phyloP scores from a whole-genome alignment of 2,329 filamentous ascomycete species.

The Verticillium nonalfalfae region DNA sequence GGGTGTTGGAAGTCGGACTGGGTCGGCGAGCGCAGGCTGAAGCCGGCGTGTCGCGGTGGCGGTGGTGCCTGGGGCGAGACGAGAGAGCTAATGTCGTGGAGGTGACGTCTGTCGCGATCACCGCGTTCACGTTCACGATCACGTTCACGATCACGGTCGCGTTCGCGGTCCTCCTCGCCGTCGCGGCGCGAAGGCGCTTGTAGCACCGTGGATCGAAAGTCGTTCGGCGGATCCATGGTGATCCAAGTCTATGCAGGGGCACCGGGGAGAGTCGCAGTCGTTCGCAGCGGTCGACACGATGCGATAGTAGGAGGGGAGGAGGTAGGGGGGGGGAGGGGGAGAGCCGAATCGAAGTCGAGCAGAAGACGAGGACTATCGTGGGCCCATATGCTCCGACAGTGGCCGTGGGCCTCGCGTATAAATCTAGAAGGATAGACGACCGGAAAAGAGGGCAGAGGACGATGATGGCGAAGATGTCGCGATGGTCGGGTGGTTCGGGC shows the following conservation, averaged over 20 bases:
- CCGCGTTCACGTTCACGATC: slow-evolving; percentile 12
- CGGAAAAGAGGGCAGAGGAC: not conserved
- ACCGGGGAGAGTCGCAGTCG: not conserved
- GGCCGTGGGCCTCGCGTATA: not conserved
- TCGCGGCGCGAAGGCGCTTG: slow-evolving; percentile 36
- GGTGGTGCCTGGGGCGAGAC: slow-evolving; percentile 18
- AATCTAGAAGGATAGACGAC: not conserved
- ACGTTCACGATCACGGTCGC: slow-evolving; percentile 24
- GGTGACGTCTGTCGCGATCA: slow-evolving; percentile 22
- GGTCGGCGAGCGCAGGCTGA: slow-evolving; percentile 44
- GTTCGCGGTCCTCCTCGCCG: slow-evolving; percentile 28
- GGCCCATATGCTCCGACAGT: not conserved
- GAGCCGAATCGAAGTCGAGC: not conserved
- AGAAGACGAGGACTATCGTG: not conserved
- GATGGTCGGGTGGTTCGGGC: slow-evolving; percentile 2
- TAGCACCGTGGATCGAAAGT: slow-evolving; percentile 44
- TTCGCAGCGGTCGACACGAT: not conserved
- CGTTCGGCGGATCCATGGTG: slow-evolving; percentile 33
- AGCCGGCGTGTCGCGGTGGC: slow-evolving; percentile 34
- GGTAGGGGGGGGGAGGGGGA: not conserved
- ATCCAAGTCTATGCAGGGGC: not conserved
- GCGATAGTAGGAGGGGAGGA: not conserved
- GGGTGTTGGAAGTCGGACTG: slow-evolving; percentile 31
- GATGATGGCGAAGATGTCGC: slow-evolving; percentile 4
- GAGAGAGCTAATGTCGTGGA: slow-evolving; percentile 34